Evolutionary conservation across 805 yeast genomes (phyloP), one percentile per base, ranked within the genome.

Genomic region (Candida dendrica): DNA sequence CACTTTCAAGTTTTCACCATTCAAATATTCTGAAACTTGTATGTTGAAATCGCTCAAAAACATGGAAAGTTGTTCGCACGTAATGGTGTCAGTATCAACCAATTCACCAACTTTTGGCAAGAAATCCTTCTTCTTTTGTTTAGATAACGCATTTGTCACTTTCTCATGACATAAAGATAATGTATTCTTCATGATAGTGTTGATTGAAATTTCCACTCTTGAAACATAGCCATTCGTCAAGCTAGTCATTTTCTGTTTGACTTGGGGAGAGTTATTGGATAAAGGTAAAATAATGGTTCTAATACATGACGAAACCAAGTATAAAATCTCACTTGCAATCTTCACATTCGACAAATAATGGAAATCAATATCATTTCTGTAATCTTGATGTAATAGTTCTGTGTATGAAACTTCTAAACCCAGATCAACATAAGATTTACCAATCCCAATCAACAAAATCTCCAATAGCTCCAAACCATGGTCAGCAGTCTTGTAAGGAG

Each of bases 121-220:
- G 54, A 79, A 86, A 56, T 91, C 97, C 47, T 79, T 84, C 56
- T 76, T 77, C 60, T 80, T 81, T 56, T 90, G 96, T 49, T 76
- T 77, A 19, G 80, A 65, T 34, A 83, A 56, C 17, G 81, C 64
- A 16, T 64, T 57, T 6, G 64, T 54, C 34, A 86, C 68, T 45
- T 79, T 72, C 19, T 66, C 66, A 11, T 75, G 66, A n/a, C 75
- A 67, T 34, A 80, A 51, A 6, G 71, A 75, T 14, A 80, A 60
- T 0, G 84, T 67, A 36, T 79, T 86, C 41, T 71, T 75, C 18
- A 87, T 56, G 6, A 88, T 74, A 8, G 77, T 61, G 55, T 84
- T 84, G 34, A 85, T 65, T 3, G 85, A 75, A 7, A 74, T 61
- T 60, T 90, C 93, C 51, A 81, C 74, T 43, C 75, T 65, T 36